A percentile compares a stretch with the other conserved stretches of the same genome.
These are phyloP conservation scores for Fusarium decemcellulare DNA, from an alignment of 2,329 filamentous ascomycete genomes.

Conservation along the genomic window DNA sequence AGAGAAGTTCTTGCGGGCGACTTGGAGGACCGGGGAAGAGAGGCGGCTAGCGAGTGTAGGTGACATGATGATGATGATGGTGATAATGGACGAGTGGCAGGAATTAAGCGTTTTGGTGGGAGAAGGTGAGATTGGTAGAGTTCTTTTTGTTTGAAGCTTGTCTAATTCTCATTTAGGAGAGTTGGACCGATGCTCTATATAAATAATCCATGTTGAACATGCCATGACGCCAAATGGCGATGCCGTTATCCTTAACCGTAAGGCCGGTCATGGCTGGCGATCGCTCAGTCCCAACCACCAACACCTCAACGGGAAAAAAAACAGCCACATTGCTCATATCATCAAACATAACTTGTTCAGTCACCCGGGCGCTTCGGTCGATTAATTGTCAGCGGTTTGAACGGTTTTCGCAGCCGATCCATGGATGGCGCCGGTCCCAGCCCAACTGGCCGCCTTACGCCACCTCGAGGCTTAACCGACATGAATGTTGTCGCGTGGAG, in stretches of 20 bases:
- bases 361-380: conserved; percentile 50
- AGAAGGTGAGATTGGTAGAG: background rate
- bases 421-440: conserved; percentile 64
- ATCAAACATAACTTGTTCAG: conserved; percentile 26
- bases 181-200: conserved; percentile 12
- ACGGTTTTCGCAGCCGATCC: conserved; percentile 67
- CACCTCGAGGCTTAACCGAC: conserved; percentile 52
- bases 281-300: conserved; percentile 12
- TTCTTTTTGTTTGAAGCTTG: conserved; percentile 11
- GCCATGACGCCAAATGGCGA: conserved; percentile 4
- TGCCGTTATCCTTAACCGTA: conserved; percentile 44
- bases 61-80: conserved; percentile 36
- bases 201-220: conserved; percentile 1
- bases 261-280: conserved; percentile 22
- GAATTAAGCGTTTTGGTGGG: background rate
- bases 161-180: conserved; percentile 5
- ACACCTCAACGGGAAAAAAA: conserved; percentile 15
- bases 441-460: conserved; percentile 61
- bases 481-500: conserved; percentile 68
- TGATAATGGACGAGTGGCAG: background rate
- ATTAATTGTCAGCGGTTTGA: conserved; percentile 70
- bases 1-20: conserved; percentile 41
- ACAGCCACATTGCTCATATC: conserved; percentile 9
- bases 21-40: conserved; percentile 22
- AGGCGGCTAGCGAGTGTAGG: conserved; percentile 36